A percentile compares a stretch with the other conserved stretches of the same genome.
Conservation (phyloP, 1,139 yeast species). For the Diutina scorzettiae region DNA sequence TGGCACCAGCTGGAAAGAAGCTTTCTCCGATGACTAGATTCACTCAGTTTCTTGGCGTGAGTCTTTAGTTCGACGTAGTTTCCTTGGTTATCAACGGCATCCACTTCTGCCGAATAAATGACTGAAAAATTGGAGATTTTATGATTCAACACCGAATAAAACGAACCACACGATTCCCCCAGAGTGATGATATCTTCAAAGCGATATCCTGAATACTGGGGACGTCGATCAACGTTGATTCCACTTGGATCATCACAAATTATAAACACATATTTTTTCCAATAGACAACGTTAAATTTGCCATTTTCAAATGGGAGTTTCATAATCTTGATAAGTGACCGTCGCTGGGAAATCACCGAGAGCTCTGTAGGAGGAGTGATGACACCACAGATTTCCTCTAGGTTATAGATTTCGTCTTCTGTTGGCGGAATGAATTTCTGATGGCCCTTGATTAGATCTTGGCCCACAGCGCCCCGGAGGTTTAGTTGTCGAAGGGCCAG, state of each 20-base stretch:
- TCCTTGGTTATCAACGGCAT: not conserved
- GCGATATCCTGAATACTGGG: not conserved
- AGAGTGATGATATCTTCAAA: not conserved
- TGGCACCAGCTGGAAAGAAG: slow-evolving; percentile 3
- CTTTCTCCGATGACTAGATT: not conserved
- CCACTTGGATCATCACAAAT: not conserved
- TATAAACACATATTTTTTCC: not conserved
- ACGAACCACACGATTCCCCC: not conserved
- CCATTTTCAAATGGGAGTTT: not conserved
- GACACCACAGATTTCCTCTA: not conserved
- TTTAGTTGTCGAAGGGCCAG: not conserved
- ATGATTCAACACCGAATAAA: not conserved
- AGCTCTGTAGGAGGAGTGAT: not conserved
- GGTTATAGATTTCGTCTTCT: not conserved
- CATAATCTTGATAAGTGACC: not conserved
- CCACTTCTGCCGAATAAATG: not conserved
- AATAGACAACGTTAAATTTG: not conserved
- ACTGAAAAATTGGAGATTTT: not conserved
- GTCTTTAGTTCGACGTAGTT: slow-evolving; percentile 1
- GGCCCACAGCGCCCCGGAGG: not conserved
- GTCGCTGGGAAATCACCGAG: not conserved
- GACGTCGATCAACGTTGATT: not conserved
- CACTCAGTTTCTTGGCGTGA: not conserved
- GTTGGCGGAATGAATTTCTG: not conserved
- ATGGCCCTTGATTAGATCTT: not conserved